Evolutionary conservation across 768 basidiomycete species (phyloP).

Genomic region (Auricularia heimuer): DNA sequence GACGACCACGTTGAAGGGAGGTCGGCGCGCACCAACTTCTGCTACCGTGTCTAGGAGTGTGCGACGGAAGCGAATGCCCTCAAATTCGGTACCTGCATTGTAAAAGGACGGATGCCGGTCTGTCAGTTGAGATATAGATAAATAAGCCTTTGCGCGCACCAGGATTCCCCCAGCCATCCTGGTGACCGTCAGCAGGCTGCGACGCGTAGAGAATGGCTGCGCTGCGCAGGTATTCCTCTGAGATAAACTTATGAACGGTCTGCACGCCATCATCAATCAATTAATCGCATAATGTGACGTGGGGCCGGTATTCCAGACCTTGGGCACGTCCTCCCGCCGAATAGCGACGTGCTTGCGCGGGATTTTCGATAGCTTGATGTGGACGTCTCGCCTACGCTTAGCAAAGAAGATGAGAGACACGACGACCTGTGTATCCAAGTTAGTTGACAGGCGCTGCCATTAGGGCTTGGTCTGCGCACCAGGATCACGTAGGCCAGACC

Average conservation of each 20-base stretch:
- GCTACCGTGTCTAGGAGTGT: conserved; percentile 62
- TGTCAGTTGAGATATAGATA: no score
- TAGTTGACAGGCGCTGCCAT: background rate
- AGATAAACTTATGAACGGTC: conserved; percentile 57
- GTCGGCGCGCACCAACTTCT: conserved; percentile 45
- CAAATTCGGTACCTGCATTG: conserved; percentile 44
- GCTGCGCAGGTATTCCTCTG: conserved; percentile 66
- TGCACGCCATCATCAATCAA: conserved; percentile 20
- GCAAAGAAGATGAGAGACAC: conserved; percentile 52
- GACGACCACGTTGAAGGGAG: no score
- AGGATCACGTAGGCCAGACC: conserved; percentile 61
- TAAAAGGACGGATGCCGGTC: no score
- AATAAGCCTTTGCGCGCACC: conserved; percentile 25
- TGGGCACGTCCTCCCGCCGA: conserved; percentile 46
- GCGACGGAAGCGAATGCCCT: conserved; percentile 54
- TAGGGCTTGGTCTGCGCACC: conserved; percentile 25
- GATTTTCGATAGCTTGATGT: conserved; percentile 53
- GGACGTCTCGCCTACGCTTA: conserved; percentile 60
- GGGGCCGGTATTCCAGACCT: conserved; percentile 28
- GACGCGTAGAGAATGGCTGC: conserved; percentile 65
- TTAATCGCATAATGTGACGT: conserved; percentile 1
- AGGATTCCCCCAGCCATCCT: conserved; percentile 69
- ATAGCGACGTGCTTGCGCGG: conserved; percentile 50
- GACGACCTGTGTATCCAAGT: conserved; percentile 33
- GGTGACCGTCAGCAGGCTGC: conserved; percentile 52